Evolutionary conservation across 164 flowering plant genomes (phyloP).

Genomic region (Akebia trifoliata): DNA sequence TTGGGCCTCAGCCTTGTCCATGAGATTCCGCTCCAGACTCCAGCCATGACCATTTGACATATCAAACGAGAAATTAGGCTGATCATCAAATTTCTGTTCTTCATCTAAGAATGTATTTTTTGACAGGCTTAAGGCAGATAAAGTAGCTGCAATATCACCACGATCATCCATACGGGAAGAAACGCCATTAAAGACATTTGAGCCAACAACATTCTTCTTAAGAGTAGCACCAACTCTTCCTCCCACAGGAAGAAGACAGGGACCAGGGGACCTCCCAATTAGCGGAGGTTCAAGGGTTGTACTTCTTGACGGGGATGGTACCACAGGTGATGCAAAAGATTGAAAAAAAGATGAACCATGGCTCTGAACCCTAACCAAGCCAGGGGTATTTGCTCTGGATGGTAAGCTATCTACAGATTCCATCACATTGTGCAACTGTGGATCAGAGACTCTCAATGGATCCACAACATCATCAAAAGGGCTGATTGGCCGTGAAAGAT

Average conservation of each 20-base stretch:
- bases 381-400: slow-evolving; percentile 27
- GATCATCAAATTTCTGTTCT: slow-evolving; percentile 23
- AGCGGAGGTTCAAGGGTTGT: slow-evolving; percentile 58
- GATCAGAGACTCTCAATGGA: slow-evolving; percentile 21
- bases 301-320: slow-evolving; percentile 55
- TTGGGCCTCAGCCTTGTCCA: slow-evolving; percentile 32
- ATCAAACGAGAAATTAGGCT: slow-evolving; percentile 27
- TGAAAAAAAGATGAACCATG: slow-evolving; percentile 34
- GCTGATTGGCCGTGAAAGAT: slow-evolving; percentile 48
- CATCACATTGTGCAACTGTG: slow-evolving; percentile 24
- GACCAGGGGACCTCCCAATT: slow-evolving; percentile 36
- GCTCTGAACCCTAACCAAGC: slow-evolving; percentile 37
- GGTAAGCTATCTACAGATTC: slow-evolving; percentile 35
- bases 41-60: slow-evolving; percentile 35
- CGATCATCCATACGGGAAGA: slow-evolving; percentile 32
- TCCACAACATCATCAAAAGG: slow-evolving; percentile 41
- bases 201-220: slow-evolving; percentile 29
- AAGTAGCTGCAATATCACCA: slow-evolving; percentile 43
- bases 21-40: slow-evolving; percentile 34
- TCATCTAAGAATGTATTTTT: slow-evolving; percentile 31
- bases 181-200: slow-evolving; percentile 31
- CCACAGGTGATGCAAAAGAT: slow-evolving; percentile 44
- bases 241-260: slow-evolving; percentile 49
- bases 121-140: slow-evolving; percentile 48
- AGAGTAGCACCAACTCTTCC: slow-evolving; percentile 35